Percentiles rank a stretch among this genome's conserved stretches.
These are phyloP conservation scores for Mrakia blollopis DNA, from an alignment of 768 basidiomycete species.

Conservation along the genomic window DNA sequence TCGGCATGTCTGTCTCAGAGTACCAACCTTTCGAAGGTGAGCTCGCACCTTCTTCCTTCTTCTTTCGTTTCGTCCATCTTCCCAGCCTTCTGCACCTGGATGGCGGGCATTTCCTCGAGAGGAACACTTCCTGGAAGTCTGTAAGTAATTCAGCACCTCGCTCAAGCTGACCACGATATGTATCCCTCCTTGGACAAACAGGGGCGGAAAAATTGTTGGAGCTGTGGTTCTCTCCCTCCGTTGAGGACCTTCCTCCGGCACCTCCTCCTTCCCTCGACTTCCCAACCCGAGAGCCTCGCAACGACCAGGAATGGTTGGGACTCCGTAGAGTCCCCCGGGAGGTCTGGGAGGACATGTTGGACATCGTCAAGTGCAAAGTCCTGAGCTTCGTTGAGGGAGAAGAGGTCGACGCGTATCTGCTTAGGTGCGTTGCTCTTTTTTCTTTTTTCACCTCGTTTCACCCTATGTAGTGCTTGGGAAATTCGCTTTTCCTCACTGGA, in stretches of 20 bases:
- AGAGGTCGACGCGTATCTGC: slow-evolving; percentile 91
- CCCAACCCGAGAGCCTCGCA: slow-evolving; percentile 7
- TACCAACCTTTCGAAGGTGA: slow-evolving; percentile 13
- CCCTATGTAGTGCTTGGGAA: neutral
- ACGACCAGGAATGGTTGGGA: slow-evolving; percentile 54
- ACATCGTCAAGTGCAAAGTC: slow-evolving; percentile 93
- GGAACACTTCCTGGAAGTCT: no score
- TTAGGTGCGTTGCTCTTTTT: slow-evolving; percentile 61
- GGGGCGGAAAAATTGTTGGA: slow-evolving; percentile 62
- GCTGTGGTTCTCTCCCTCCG: slow-evolving; percentile 89
- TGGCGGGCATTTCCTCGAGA: no score
- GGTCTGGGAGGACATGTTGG: slow-evolving; percentile 95
- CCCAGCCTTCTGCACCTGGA: no score
- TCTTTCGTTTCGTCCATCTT: no score
- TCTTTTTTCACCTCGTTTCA: slow-evolving; percentile 9
- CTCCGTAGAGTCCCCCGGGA: slow-evolving; percentile 67
- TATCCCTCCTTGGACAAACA: no score
- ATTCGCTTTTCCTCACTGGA: neutral
- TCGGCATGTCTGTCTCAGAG: neutral
- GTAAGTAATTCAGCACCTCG: no score
- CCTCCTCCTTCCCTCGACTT: neutral
- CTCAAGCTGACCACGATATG: no score
- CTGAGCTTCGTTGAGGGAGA: slow-evolving; percentile 80
- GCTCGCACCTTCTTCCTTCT: no score
- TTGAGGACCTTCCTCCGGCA: slow-evolving; percentile 53